Percentiles rank a stretch among this genome's conserved stretches.
These are phyloP conservation scores for Setaria viridis DNA, from an alignment of 202 grass and related monocot genomes.

Conservation along the genomic window DNA sequence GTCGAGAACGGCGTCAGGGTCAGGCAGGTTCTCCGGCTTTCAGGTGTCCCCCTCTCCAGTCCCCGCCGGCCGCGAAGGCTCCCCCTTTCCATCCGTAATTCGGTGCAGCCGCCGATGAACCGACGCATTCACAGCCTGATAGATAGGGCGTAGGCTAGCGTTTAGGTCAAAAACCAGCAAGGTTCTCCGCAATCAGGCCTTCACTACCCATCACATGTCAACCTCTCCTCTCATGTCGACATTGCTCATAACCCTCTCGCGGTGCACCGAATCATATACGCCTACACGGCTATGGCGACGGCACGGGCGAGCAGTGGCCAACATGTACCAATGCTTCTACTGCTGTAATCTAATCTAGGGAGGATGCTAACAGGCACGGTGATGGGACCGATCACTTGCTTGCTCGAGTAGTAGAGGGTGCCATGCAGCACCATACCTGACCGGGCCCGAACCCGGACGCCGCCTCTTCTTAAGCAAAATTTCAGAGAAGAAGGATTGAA, in stretches of 20 bases:
- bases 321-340: constrained; percentile 9
- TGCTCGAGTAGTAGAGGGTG: background rate
- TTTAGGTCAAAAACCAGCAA: constrained; percentile 34
- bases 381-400: constrained; percentile 26
- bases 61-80: background rate
- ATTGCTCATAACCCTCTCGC: background rate
- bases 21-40: background rate
- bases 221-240: constrained; percentile 34
- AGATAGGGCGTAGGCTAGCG: background rate
- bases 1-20: constrained; percentile 4
- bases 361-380: constrained; percentile 8
- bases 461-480: background rate
- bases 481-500: no score
- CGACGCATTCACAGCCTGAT: background rate
- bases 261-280: constrained; percentile 24
- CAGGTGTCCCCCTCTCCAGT: background rate
- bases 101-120: background rate
- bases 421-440: background rate
- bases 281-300: constrained; percentile 22
- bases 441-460: background rate
- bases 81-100: background rate
- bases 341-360: background rate
- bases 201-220: constrained; percentile 8
- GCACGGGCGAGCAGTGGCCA: background rate
- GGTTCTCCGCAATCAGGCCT: constrained; percentile 27